phyloP scores from a whole-genome alignment of 495 filamentous ascomycete genomes.

The Stereocaulon alpinum region DNA sequence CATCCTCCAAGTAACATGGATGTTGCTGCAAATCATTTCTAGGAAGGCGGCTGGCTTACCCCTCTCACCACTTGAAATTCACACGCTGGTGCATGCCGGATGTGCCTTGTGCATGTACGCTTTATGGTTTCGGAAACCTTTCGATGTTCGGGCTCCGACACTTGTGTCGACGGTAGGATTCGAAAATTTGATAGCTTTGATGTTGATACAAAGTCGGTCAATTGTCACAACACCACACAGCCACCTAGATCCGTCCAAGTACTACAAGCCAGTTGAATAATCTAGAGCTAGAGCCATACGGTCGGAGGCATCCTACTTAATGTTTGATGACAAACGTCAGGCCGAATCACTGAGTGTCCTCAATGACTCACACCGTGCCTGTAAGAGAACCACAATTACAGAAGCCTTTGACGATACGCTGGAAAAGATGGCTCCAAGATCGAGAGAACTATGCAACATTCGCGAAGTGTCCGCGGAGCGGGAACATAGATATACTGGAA shows the following conservation, averaged over 20 bases:
- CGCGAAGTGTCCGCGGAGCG: neutral
- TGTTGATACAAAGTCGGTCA: neutral
- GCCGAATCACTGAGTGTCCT: neutral
- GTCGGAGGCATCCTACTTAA: neutral
- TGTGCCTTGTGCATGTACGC: neutral
- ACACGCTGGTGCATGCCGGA: slow-evolving; percentile 22
- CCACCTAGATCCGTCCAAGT: neutral
- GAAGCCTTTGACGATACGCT: no score
- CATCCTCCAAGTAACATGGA: slow-evolving; percentile 28
- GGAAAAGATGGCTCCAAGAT: neutral
- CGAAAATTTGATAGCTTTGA: neutral
- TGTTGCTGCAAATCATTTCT: slow-evolving; percentile 24
- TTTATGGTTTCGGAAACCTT: neutral
- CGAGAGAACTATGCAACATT: neutral
- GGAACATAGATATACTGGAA: neutral
- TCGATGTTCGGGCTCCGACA: neutral
- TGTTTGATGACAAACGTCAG: neutral
- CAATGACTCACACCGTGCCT: no score
- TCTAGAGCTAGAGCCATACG: neutral
- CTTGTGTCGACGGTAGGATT: neutral
- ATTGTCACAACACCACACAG: neutral
- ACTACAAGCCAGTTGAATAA: neutral
- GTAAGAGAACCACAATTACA: no score
- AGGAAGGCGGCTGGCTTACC: slow-evolving; percentile 18
- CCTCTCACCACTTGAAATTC: slow-evolving; percentile 28